Conservation (phyloP, 352 stramenopile species). For the Blastocystis sp. region DNA sequence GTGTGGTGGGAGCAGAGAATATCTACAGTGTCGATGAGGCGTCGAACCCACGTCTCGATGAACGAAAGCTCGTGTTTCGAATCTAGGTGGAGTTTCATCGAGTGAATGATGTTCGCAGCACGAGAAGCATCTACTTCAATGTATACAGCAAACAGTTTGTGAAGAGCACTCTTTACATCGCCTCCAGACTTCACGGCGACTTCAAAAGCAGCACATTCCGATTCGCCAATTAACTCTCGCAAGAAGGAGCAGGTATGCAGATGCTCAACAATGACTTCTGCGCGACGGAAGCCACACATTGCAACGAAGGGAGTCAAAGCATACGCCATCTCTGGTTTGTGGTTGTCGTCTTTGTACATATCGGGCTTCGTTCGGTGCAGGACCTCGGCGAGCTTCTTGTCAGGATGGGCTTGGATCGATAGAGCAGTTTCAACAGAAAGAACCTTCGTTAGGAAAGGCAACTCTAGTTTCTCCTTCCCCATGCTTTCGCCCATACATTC, state of each 20-base stretch:
- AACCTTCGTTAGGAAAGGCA: conserved; percentile 98
- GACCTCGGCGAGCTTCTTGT: conserved; percentile 73
- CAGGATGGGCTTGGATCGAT: conserved; percentile 87
- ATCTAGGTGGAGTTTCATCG: conserved; percentile 76
- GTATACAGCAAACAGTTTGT: conserved; percentile 9
- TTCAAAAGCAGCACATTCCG: neutral
- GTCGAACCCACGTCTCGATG: conserved; percentile 69
- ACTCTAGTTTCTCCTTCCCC: conserved; percentile 68
- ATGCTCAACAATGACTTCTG: conserved; percentile 82
- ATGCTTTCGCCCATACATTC: conserved; percentile 65
- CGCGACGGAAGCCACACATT: conserved; percentile 86
- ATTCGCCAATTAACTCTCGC: conserved; percentile 69
- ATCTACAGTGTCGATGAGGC: conserved; percentile 69
- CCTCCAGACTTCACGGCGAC: neutral
- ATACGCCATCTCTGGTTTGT: conserved; percentile 99
- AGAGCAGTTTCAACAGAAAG: conserved; percentile 91
- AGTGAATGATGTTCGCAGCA: conserved; percentile 70
- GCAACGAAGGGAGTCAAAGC: conserved; percentile 92
- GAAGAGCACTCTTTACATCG: conserved; percentile 12
- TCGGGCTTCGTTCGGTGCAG: conserved; percentile 79
- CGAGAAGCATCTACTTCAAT: conserved; percentile 4
- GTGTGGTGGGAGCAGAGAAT: conserved; percentile 63
- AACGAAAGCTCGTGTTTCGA: conserved; percentile 53
- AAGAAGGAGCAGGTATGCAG: conserved; percentile 83
- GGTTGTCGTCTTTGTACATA: conserved; percentile 93